These are phyloP conservation scores for Neophaeococcomyces mojaviensis DNA, from an alignment of 2,329 filamentous ascomycete species.

Conservation along the genomic window DNA sequence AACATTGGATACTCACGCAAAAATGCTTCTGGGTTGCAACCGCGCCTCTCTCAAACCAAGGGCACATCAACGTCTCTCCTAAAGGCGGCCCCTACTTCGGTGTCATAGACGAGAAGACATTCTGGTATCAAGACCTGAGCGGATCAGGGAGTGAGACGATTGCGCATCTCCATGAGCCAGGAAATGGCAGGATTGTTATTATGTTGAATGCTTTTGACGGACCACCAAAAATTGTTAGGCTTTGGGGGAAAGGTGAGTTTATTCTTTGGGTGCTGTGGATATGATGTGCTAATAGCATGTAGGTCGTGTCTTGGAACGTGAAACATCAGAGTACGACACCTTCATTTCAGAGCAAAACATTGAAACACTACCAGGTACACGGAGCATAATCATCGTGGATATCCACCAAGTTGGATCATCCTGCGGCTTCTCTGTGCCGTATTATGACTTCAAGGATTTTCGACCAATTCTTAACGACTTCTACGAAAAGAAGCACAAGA, in stretches of 20 bases:
- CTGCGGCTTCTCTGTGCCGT: conserved; percentile 55
- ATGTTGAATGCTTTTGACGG: conserved; percentile 63
- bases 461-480: conserved; percentile 19
- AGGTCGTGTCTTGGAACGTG: conserved; percentile 54
- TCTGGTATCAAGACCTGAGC: conserved; percentile 36
- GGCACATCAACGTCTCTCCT: conserved; percentile 68
- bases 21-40: conserved; percentile 70
- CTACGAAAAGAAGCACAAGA: conserved; percentile 18
- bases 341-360: conserved; percentile 40
- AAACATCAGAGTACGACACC: conserved; percentile 42
- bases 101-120: conserved; percentile 17
- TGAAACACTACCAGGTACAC: conserved; percentile 38
- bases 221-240: conserved; percentile 53
- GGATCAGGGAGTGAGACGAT: conserved; percentile 72
- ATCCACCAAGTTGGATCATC: conserved; percentile 60
- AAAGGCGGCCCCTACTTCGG: conserved; percentile 54
- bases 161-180: conserved; percentile 59
- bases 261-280: background rate
- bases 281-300: conserved; percentile 28
- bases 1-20: conserved; percentile 58
- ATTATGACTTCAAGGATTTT: conserved; percentile 20
- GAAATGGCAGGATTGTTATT: conserved; percentile 64
- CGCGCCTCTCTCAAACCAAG: conserved; percentile 55
- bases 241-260: conserved; percentile 21
- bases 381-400: conserved; percentile 55